Conservation (phyloP, 176 grass and related monocot species). For the Stipa capillata region DNA sequence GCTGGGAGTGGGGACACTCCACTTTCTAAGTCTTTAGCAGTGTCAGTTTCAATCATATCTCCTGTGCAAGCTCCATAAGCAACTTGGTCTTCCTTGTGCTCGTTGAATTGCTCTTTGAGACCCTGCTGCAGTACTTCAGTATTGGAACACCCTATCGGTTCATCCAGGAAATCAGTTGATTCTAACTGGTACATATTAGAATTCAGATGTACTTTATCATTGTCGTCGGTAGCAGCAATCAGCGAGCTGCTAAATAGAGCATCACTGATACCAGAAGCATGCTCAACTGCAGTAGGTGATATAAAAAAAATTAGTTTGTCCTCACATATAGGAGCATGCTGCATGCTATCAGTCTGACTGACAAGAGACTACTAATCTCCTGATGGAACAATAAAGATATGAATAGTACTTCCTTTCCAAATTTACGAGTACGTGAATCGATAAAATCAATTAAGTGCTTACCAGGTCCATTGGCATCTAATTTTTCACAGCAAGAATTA, state of each 20-base stretch:
- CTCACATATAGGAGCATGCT: not conserved
- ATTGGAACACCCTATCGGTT: not conserved
- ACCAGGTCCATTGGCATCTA: not conserved
- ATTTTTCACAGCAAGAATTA: not conserved
- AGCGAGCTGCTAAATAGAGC: not conserved
- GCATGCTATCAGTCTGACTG: not conserved
- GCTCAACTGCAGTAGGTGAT: slow-evolving; percentile 5
- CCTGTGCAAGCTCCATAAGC: not conserved
- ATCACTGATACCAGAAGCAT: not conserved
- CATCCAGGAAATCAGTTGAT: not conserved
- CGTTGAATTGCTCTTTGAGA: not conserved
- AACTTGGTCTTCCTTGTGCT: not conserved
- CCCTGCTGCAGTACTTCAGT: not conserved
- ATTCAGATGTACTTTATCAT: not conserved
- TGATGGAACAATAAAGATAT: no score
- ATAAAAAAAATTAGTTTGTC: not conserved
- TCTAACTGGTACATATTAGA: not conserved
- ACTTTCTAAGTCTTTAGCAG: not conserved
- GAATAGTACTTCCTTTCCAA: not conserved
- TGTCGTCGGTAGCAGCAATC: not conserved
- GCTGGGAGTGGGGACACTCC: not conserved
- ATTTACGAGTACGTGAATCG: no score
- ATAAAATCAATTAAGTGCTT: not conserved
- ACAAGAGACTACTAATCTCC: not conserved
- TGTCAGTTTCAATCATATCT: not conserved